Conservation (phyloP, 306 rosid species). For the Dryas octopetala region DNA sequence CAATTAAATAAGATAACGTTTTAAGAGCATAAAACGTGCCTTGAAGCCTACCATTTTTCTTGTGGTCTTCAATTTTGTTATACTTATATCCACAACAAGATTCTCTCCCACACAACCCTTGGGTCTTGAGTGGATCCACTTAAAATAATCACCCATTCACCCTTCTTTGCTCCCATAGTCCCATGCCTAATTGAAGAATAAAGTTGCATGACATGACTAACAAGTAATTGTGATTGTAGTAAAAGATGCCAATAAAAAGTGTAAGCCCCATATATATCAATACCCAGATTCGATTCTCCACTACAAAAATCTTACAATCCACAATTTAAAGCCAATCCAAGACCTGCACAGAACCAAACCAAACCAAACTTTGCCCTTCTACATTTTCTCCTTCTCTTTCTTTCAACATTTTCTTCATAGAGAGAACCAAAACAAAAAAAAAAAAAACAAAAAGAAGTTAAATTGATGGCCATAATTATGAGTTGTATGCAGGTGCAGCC, state of each 20-base stretch:
- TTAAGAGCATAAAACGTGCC: neutral
- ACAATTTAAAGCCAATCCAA: neutral
- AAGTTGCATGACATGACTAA: neutral
- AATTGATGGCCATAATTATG: slow-evolving; percentile 11
- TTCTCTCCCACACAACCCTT: neutral
- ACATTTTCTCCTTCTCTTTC: neutral
- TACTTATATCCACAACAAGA: neutral
- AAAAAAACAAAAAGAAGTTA: no score
- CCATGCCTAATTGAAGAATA: neutral
- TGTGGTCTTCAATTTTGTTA: neutral
- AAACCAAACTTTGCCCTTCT: neutral
- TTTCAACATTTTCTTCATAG: neutral
- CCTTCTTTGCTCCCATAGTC: neutral
- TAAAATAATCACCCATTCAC: neutral
- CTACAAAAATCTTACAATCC: neutral
- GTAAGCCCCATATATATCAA: neutral
- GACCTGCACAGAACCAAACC: neutral
- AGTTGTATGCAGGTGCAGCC: slow-evolving; percentile 22
- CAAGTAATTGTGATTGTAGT: neutral
- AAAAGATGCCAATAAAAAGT: slow-evolving; percentile 14
- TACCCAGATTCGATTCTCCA: slow-evolving; percentile 19
- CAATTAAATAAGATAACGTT: neutral
- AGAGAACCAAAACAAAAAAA: neutral
- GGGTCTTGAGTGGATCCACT: neutral
- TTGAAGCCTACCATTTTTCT: no score